Evolutionary conservation across 768 basidiomycete genomes (phyloP).

Genomic region (Fibroporia radiculosa): DNA sequence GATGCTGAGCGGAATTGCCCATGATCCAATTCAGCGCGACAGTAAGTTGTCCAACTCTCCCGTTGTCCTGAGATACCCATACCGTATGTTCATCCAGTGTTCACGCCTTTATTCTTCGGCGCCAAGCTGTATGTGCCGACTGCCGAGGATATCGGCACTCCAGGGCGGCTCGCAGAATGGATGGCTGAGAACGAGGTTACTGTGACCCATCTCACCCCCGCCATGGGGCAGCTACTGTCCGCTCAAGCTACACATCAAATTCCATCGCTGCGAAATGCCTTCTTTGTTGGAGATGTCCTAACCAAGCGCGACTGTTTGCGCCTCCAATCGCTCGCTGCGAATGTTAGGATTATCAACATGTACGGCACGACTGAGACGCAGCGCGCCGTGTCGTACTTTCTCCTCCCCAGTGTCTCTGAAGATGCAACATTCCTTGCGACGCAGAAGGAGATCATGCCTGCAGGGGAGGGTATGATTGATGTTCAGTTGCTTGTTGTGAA

Average conservation of each 20-base stretch:
- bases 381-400: slow-evolving; percentile 95
- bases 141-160: slow-evolving; percentile 93
- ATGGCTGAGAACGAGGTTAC: slow-evolving; percentile 90
- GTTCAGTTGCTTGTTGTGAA: slow-evolving; percentile 97
- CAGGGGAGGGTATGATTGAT: slow-evolving; percentile 95
- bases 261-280: slow-evolving; percentile 80
- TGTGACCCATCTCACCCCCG: slow-evolving; percentile 96
- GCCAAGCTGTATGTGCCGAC: slow-evolving; percentile 95
- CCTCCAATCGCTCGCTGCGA: slow-evolving; percentile 84
- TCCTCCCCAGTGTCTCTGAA: slow-evolving; percentile 74
- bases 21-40: slow-evolving; percentile 98
- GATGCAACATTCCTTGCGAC: slow-evolving; percentile 89
- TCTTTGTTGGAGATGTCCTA: slow-evolving; percentile 98
- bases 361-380: slow-evolving; percentile 99
- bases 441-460: slow-evolving; percentile 97
- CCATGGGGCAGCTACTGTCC: slow-evolving; percentile 97
- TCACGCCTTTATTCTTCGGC: slow-evolving; percentile 96
- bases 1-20: slow-evolving; percentile 98
- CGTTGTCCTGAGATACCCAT: background rate
- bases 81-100: slow-evolving; percentile 50
- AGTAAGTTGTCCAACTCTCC: slow-evolving; percentile 50
- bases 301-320: slow-evolving; percentile 97
- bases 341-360: slow-evolving; percentile 98
- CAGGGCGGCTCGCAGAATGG: slow-evolving; percentile 95
- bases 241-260: slow-evolving; percentile 80